Percentiles rank a stretch among this genome's conserved stretches.
Conservation (phyloP, 108 stramenopile genomes). For the Cyclotella choctawhatcheeana region DNA sequence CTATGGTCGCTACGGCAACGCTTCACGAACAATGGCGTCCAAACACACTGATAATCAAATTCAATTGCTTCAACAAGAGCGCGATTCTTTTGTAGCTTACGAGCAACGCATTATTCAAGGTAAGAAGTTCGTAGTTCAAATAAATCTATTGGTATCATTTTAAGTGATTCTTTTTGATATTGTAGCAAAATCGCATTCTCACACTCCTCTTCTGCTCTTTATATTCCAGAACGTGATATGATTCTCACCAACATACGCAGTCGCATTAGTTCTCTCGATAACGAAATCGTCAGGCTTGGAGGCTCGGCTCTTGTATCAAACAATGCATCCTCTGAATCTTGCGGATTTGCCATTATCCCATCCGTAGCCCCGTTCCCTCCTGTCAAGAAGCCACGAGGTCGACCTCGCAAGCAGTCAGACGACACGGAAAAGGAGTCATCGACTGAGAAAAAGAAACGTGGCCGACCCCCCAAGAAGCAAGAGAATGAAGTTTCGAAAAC, state of each 20-base stretch:
- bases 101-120: conserved; percentile 10
- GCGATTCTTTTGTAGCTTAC: conserved; percentile 12
- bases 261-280: conserved; percentile 21
- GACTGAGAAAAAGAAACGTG: conserved; percentile 9
- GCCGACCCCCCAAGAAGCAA: conserved; percentile 9
- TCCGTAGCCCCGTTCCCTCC: conserved; percentile 19
- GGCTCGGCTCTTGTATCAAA: conserved; percentile 5
- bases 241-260: conserved; percentile 22
- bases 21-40: conserved; percentile 18
- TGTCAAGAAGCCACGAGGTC: conserved; percentile 18
- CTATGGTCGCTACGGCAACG: too few species aligned
- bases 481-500: not conserved
- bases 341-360: not conserved
- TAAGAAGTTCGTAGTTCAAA: not conserved
- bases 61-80: not conserved
- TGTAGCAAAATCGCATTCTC: too few species aligned
- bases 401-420: conserved; percentile 4
- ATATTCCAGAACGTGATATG: conserved; percentile 21
- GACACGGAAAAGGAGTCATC: not conserved
- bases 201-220: not conserved
- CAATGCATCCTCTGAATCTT: not conserved
- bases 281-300: conserved; percentile 31
- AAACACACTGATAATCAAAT: too few species aligned
- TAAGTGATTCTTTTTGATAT: too few species aligned
- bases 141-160: not conserved